Conservation (phyloP, 495 filamentous ascomycete species). For the Aspergillus wentii region DNA sequence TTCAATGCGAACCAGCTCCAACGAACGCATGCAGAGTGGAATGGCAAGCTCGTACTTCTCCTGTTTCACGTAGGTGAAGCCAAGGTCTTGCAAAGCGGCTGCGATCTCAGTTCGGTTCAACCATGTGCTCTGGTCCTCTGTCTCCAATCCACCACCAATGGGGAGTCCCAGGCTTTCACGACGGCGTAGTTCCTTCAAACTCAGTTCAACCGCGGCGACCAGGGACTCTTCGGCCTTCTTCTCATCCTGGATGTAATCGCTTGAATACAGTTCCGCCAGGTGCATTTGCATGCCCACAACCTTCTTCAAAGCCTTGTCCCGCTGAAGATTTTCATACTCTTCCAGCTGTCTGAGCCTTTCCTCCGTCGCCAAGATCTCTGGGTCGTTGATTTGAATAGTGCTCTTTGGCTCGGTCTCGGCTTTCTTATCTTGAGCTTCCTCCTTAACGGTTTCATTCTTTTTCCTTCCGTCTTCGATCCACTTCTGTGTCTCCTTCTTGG, state of each 20-base stretch:
- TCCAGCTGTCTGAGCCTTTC: conserved; percentile 22
- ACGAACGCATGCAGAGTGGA: conserved; percentile 82
- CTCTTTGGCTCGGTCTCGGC: conserved; percentile 14
- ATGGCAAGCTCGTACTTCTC: conserved; percentile 71
- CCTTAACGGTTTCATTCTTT: conserved; percentile 21
- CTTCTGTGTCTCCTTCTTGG: conserved; percentile 49
- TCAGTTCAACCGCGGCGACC: conserved; percentile 78
- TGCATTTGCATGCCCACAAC: conserved; percentile 72
- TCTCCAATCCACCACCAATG: conserved; percentile 38
- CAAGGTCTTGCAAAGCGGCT: conserved; percentile 65
- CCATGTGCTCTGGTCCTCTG: conserved; percentile 61
- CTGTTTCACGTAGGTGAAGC: conserved; percentile 61
- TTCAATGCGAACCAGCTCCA: conserved; percentile 47
- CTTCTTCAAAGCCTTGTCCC: conserved; percentile 66
- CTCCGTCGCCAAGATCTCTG: conserved; percentile 25
- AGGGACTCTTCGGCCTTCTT: conserved; percentile 68
- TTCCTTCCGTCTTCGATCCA: conserved; percentile 48
- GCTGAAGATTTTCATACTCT: conserved; percentile 52
- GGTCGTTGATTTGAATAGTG: conserved; percentile 19
- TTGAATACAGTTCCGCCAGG: conserved; percentile 69
- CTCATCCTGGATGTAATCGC: conserved; percentile 40
- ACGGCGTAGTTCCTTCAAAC: conserved; percentile 65
- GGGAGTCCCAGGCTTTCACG: conserved; percentile 56
- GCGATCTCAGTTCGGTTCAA: conserved; percentile 68
- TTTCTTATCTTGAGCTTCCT: conserved; percentile 17